phyloP scores from a whole-genome alignment of 2,329 filamentous ascomycete genomes.

The Pseudohalonectria lignicola region DNA sequence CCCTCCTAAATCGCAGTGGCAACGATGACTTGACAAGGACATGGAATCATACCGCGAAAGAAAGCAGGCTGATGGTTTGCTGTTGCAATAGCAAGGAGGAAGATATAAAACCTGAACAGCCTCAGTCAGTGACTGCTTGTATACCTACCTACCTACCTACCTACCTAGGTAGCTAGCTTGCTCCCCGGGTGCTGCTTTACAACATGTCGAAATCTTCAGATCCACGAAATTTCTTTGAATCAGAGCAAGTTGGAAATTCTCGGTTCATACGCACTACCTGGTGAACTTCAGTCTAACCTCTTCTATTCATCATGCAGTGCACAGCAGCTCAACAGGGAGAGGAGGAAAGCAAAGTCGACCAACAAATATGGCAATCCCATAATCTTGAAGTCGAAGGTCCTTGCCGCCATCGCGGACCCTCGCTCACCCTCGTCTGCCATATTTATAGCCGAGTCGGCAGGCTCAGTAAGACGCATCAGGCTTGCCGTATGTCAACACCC shows the following conservation, averaged over 20 bases:
- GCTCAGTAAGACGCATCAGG: constrained; percentile 61
- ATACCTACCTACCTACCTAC: too few relatives aligned
- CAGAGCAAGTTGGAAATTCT: constrained; percentile 5
- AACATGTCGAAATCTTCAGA: constrained; percentile 3
- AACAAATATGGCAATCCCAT: constrained; percentile 81
- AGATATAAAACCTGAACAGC: too few relatives aligned
- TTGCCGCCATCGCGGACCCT: constrained; percentile 62
- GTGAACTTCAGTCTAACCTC: constrained; percentile 18
- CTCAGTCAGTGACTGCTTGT: too few relatives aligned
- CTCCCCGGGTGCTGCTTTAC: too few relatives aligned
- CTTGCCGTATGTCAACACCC: constrained; percentile 49
- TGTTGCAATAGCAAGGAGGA: too few relatives aligned
- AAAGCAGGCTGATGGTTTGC: too few relatives aligned
- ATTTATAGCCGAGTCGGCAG: constrained; percentile 81
- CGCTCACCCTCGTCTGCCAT: constrained; percentile 41
- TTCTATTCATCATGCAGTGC: too few relatives aligned
- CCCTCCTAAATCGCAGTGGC: too few relatives aligned
- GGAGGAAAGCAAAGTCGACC: constrained; percentile 57
- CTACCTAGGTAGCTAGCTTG: background rate
- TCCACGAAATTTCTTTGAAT: constrained; percentile 3
- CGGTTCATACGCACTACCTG: too few relatives aligned
- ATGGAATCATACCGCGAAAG: too few relatives aligned
- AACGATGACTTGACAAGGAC: too few relatives aligned
- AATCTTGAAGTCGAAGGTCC: constrained; percentile 71
- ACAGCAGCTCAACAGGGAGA: constrained; percentile 31